Conservation (phyloP, 2,329 filamentous ascomycete species). For the Fusarium keratoplasticum region DNA sequence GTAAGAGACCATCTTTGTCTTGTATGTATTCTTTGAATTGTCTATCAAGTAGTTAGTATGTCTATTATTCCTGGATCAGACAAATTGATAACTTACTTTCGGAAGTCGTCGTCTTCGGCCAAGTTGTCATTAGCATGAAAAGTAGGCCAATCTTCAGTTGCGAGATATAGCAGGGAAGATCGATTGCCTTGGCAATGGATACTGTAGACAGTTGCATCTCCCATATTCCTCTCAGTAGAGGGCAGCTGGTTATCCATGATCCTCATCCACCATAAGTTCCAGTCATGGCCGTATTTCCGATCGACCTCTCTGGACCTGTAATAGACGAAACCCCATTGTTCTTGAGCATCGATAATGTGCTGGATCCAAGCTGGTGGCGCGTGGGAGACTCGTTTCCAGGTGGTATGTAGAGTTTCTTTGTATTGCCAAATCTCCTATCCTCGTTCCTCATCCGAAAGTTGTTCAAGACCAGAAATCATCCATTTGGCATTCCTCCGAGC, state of each 20-base stretch:
- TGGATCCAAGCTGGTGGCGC: neutral
- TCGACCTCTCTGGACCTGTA: neutral
- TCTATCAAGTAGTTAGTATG: conserved; percentile 8
- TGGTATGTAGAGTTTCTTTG: neutral
- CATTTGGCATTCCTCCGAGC: neutral
- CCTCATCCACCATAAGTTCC: neutral
- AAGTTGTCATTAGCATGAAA: conserved; percentile 4
- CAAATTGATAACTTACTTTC: conserved; percentile 8
- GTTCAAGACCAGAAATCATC: neutral
- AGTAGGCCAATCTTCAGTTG: conserved; percentile 22
- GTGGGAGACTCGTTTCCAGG: neutral
- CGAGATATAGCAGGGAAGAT: neutral
- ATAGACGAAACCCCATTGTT: neutral
- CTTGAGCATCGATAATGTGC: neutral
- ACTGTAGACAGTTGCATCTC: neutral
- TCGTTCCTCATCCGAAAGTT: neutral
- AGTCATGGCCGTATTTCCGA: neutral
- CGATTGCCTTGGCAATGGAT: conserved; percentile 27
- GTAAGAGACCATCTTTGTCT: neutral
- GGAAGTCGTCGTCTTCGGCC: conserved; percentile 21
- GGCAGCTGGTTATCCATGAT: too few species aligned
- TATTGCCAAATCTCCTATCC: neutral
- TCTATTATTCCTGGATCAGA: neutral
- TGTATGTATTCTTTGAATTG: conserved; percentile 27
- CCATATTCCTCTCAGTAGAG: neutral